A percentile compares a stretch with the other conserved stretches of the same genome.
These are phyloP conservation scores for Escallonia herrerae DNA, from an alignment of 129 eudicot species.

Conservation along the genomic window DNA sequence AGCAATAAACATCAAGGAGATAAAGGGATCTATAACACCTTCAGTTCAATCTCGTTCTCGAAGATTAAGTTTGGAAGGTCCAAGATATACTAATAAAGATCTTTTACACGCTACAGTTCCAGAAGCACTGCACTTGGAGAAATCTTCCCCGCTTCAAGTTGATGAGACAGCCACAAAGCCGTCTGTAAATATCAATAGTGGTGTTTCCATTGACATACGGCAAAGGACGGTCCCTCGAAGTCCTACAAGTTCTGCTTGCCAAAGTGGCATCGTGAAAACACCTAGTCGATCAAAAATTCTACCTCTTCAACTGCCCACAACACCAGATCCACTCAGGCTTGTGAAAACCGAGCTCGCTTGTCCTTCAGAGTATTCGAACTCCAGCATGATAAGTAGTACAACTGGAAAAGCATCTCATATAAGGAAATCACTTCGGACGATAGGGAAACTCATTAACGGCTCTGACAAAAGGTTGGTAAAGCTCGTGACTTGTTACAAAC, in stretches of 20 bases:
- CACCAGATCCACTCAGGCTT: conserved; percentile 46
- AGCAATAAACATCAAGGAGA: conserved; percentile 12
- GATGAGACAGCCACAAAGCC: conserved; percentile 9
- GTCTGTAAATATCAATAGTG: neutral
- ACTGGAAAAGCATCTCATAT: conserved; percentile 58
- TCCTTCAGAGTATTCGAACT: conserved; percentile 33
- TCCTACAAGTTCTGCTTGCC: conserved; percentile 13
- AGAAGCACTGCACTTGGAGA: neutral
- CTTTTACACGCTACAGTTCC: conserved; percentile 1
- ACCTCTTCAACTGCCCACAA: conserved; percentile 37
- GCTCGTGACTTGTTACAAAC: neutral
- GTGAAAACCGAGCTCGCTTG: conserved; percentile 9
- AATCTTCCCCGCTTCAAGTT: conserved; percentile 1
- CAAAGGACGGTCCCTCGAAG: conserved; percentile 11
- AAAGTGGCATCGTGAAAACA: conserved; percentile 12
- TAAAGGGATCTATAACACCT: conserved; percentile 33
- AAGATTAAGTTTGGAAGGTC: conserved; percentile 55
- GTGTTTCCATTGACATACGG: neutral
- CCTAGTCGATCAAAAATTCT: conserved; percentile 30
- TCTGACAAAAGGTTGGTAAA: conserved; percentile 65
- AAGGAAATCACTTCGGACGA: conserved; percentile 75
- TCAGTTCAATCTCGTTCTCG: conserved; percentile 20
- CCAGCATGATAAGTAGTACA: conserved; percentile 16
- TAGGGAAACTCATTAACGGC: conserved; percentile 76
- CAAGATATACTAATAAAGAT: conserved; percentile 15